A percentile compares a stretch with the other conserved stretches of the same genome.
phyloP scores from a whole-genome alignment of 495 filamentous ascomycete genomes.

The Penicillium nucicola region DNA sequence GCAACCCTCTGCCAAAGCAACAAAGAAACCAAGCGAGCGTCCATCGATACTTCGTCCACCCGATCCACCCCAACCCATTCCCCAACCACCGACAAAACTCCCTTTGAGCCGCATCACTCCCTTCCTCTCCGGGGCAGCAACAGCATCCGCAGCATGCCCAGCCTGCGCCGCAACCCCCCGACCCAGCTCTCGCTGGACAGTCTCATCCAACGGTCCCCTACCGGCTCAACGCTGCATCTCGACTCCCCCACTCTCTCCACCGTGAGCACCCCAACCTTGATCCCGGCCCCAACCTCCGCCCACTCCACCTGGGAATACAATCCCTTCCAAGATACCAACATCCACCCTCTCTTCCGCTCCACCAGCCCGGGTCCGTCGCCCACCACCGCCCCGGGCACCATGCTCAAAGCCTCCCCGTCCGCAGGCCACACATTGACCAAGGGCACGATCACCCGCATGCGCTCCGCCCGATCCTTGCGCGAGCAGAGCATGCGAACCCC shows the following conservation, averaged over 20 bases:
- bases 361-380: constrained; percentile 71
- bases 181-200: constrained; percentile 28
- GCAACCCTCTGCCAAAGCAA: constrained; percentile 28
- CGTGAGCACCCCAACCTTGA: constrained; percentile 3
- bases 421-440: constrained; percentile 65
- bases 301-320: constrained; percentile 10
- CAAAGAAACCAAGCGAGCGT: constrained; percentile 20
- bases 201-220: constrained; percentile 19
- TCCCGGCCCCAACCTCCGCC: neutral
- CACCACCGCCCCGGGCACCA: constrained; percentile 62
- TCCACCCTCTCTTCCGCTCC: constrained; percentile 81
- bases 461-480: constrained; percentile 60
- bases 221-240: constrained; percentile 17
- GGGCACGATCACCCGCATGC: constrained; percentile 59
- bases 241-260: constrained; percentile 12
- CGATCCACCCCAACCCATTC: constrained; percentile 13
- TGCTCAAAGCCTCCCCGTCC: constrained; percentile 67
- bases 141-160: constrained; percentile 25
- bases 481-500: constrained; percentile 20
- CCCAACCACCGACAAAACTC: constrained; percentile 3
- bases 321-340: constrained; percentile 60
- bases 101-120: constrained; percentile 5
- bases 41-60: constrained; percentile 22
- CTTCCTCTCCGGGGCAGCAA: constrained; percentile 8
- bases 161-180: constrained; percentile 16